Evolutionary conservation across 2,329 filamentous ascomycete species (phyloP).

Genomic region (Mariannaea sp.): DNA sequence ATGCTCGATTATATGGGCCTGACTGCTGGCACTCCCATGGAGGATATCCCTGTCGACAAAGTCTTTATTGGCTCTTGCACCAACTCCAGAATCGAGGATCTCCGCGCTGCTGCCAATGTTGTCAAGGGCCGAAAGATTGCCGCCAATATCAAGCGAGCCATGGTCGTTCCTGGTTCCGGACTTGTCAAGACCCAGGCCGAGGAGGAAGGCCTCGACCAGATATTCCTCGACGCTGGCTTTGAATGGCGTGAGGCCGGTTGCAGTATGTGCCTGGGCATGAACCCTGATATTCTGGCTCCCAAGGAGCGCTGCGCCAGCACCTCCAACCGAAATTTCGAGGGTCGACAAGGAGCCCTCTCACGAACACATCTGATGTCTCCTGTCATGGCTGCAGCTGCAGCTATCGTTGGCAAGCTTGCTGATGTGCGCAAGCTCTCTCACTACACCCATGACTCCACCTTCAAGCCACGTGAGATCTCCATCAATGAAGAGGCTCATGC

Average conservation of each 20-base stretch:
- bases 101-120: conserved; percentile 83
- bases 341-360: conserved; percentile 88
- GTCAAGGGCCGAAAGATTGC: conserved; percentile 89
- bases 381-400: conserved; percentile 92
- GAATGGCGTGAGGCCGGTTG: conserved; percentile 98
- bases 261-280: conserved; percentile 99
- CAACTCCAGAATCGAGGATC: conserved; percentile 94
- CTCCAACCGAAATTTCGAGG: conserved; percentile 97
- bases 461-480: conserved; percentile 57
- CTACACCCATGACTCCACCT: conserved; percentile 62
- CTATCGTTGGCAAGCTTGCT: conserved; percentile 86
- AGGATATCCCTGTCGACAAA: conserved; percentile 92
- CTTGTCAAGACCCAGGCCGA: conserved; percentile 93
- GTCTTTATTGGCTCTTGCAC: conserved; percentile 98
- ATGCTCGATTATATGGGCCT: conserved; percentile 98
- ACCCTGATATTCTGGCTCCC: conserved; percentile 93
- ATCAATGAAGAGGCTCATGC: conserved; percentile 51
- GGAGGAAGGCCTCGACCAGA: conserved; percentile 87
- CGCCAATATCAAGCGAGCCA: conserved; percentile 85
- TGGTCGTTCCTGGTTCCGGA: conserved; percentile 96
- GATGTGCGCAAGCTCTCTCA: conserved; percentile 82
- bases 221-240: conserved; percentile 90
- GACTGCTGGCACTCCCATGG: conserved; percentile 81
- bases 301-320: conserved; percentile 94
- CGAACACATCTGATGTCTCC: conserved; percentile 97